Conservation (phyloP, 2,329 filamentous ascomycete genomes). For the Hymenoscyphus scutula region DNA sequence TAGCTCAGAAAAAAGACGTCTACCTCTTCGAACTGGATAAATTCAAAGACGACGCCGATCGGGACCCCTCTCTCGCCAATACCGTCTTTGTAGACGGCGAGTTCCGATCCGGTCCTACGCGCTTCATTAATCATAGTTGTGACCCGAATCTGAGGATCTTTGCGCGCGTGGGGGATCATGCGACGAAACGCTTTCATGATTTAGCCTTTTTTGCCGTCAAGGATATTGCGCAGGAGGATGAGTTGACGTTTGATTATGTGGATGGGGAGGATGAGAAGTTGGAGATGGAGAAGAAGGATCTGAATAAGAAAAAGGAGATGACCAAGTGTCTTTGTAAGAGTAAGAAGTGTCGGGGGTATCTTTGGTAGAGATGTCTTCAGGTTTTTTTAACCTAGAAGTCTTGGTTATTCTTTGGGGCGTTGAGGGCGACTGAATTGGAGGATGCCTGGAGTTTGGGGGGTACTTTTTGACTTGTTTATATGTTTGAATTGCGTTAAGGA, state of each 20-base stretch:
- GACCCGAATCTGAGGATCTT: constrained; percentile 78
- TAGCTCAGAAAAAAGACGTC: constrained; percentile 65
- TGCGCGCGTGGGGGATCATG: constrained; percentile 73
- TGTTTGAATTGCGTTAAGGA: not conserved
- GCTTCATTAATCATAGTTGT: constrained; percentile 83
- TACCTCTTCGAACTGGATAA: constrained; percentile 84
- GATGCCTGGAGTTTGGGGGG: not conserved
- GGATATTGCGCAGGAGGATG: constrained; percentile 62
- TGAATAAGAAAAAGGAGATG: constrained; percentile 52
- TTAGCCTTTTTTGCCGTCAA: constrained; percentile 71
- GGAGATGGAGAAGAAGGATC: constrained; percentile 49
- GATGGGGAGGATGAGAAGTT: constrained; percentile 56
- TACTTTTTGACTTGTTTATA: not conserved
- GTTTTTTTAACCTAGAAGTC: not conserved
- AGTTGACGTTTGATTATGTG: constrained; percentile 79
- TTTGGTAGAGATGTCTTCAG: constrained; percentile 63
- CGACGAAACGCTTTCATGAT: constrained; percentile 72
- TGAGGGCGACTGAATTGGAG: not conserved
- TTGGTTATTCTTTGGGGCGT: not conserved
- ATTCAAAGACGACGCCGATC: constrained; percentile 55
- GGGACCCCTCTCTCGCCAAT: constrained; percentile 48
- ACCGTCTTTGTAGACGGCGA: constrained; percentile 66
- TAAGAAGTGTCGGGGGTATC: constrained; percentile 62
- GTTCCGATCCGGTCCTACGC: constrained; percentile 72
- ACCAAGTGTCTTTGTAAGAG: constrained; percentile 61